phyloP scores from a whole-genome alignment of 208 protist genomes.

The Trichomonas tenax region DNA sequence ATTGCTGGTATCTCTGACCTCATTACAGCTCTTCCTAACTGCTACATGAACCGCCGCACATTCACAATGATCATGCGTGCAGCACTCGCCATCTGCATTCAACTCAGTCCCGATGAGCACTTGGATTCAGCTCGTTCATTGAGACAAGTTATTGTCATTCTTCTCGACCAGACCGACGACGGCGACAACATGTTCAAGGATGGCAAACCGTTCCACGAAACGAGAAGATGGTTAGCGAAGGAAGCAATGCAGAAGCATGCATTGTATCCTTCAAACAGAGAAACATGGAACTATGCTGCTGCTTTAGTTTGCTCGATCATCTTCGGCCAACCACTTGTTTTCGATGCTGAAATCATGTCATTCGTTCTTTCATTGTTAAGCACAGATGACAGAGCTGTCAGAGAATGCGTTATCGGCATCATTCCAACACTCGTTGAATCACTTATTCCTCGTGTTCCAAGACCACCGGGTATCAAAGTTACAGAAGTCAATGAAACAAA shows the following conservation, averaged over 20 bases:
- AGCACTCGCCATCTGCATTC: background rate
- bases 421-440: background rate
- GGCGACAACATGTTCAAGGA: background rate
- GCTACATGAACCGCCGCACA: background rate
- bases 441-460: background rate
- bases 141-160: background rate
- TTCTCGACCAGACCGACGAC: background rate
- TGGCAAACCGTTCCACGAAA: background rate
- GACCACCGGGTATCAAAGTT: background rate
- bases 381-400: background rate
- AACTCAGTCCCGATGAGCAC: background rate
- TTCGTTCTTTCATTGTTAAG: background rate
- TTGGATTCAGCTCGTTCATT: background rate
- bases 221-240: background rate
- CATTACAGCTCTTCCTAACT: background rate
- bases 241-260: background rate
- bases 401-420: background rate
- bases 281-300: background rate
- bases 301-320: background rate
- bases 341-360: background rate
- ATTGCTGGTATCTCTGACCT: background rate
- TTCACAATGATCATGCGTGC: background rate
- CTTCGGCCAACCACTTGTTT: background rate
- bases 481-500: background rate
- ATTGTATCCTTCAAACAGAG: background rate